phyloP scores from a whole-genome alignment of 345 rosid species.

The Lepidium aucheri region DNA sequence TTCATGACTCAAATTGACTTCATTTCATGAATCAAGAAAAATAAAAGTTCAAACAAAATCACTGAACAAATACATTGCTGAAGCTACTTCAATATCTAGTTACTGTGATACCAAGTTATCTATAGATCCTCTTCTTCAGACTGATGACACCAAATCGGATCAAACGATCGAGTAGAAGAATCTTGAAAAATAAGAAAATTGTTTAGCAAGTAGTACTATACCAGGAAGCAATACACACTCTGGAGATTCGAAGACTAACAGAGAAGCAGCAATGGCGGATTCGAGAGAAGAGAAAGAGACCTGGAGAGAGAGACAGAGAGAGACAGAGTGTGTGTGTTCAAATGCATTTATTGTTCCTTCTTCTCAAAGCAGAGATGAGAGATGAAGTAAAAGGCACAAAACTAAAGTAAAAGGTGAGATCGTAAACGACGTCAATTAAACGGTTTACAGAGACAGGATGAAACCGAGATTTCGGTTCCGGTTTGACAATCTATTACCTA shows the following conservation, averaged over 20 bases:
- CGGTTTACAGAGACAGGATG: background rate
- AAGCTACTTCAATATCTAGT: background rate
- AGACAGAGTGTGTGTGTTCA: constrained; percentile 8
- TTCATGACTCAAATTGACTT: constrained; percentile 21
- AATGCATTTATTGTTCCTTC: constrained; percentile 33
- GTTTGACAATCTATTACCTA: background rate
- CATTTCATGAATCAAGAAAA: constrained; percentile 5
- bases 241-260: constrained; percentile 14
- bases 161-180: constrained; percentile 16
- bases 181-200: background rate
- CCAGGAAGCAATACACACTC: background rate
- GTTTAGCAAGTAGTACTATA: background rate
- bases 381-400: constrained; percentile 27
- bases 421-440: constrained; percentile 1
- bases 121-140: constrained; percentile 15
- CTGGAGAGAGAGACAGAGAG: background rate
- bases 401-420: background rate
- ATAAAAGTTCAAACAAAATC: background rate
- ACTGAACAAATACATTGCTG: background rate
- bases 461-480: constrained; percentile 5
- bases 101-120: background rate
- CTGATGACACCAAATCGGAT: constrained; percentile 7
- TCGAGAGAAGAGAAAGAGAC: constrained; percentile 15
- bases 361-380: constrained; percentile 32
- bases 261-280: constrained; percentile 22